A percentile compares a stretch with the other conserved stretches of the same genome.
Conservation (phyloP, 75 land plant species). For the Chamaecyparis obtusa region DNA sequence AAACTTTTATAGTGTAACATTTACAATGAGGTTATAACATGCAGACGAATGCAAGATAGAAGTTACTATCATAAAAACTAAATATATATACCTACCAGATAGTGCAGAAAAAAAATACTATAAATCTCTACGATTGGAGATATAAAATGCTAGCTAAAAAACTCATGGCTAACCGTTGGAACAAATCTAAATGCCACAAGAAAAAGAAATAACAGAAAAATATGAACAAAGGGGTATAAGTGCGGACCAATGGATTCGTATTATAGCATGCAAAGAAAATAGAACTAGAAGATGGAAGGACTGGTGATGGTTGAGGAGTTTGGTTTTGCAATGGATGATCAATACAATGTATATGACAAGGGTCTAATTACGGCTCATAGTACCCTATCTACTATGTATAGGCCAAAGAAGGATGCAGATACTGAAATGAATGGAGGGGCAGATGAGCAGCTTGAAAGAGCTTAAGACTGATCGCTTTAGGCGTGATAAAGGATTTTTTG, state of each 20-base stretch:
- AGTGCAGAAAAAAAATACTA: not conserved
- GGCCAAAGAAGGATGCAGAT: conserved; percentile 87
- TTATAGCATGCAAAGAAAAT: too few relatives aligned
- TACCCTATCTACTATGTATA: conserved; percentile 71
- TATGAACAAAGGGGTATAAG: too few relatives aligned
- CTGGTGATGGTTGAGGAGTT: conserved; percentile 98
- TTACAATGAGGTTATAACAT: not conserved
- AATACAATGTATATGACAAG: conserved; percentile 87
- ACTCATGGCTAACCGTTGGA: too few relatives aligned
- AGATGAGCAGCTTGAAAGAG: conserved; percentile 89
- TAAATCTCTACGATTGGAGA: too few relatives aligned
- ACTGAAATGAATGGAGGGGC: conserved; percentile 88
- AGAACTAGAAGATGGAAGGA: too few relatives aligned
- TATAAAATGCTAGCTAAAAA: too few relatives aligned
- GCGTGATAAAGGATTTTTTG: conserved; percentile 88
- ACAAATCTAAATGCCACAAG: too few relatives aligned
- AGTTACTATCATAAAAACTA: not conserved
- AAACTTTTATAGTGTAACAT: not conserved
- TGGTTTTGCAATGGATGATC: conserved; percentile 89
- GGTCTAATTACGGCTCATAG: conserved; percentile 76
- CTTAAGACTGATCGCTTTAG: conserved; percentile 88
- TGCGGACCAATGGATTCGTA: too few relatives aligned
- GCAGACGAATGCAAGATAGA: not conserved
- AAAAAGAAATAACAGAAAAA: too few relatives aligned
- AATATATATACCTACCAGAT: not conserved